Conservation (phyloP, 108 stramenopile species). For the Chaetoceros muelleri region DNA sequence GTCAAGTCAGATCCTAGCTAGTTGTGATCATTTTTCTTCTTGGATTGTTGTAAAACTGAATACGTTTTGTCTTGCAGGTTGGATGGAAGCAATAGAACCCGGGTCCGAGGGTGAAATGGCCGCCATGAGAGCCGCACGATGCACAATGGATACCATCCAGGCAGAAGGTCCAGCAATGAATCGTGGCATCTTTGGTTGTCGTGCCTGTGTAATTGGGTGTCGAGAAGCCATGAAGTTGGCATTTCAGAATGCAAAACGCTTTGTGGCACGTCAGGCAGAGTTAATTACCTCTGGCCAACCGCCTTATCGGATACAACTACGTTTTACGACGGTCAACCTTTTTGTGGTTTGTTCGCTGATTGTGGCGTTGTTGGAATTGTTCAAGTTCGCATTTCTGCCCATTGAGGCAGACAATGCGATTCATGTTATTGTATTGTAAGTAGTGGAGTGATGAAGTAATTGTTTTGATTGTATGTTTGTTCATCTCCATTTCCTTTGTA, state of each 20-base stretch:
- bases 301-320: conserved; percentile 41
- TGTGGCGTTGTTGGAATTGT: conserved; percentile 62
- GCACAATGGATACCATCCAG: conserved; percentile 7
- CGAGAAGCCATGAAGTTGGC: not conserved
- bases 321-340: conserved; percentile 64
- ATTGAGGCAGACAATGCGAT: conserved; percentile 31
- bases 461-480: not conserved
- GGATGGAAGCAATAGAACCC: conserved; percentile 28
- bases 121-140: conserved; percentile 21
- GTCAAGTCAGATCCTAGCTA: conserved; percentile 2
- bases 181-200: not conserved
- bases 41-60: too few relatives aligned
- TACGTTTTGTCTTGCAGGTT: conserved; percentile 18
- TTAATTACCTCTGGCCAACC: conserved; percentile 16
- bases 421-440: conserved; percentile 51
- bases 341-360: conserved; percentile 60
- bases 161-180: conserved; percentile 8
- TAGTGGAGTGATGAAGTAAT: conserved; percentile 3
- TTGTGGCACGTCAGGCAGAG: conserved; percentile 8
- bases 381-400: conserved; percentile 47
- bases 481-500: not conserved
- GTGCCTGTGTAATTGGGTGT: not conserved
- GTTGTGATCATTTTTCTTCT: too few relatives aligned
- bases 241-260: not conserved
- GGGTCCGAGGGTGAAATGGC: conserved; percentile 18